Conservation (phyloP, 768 basidiomycete genomes). For the Leccinum olivaceopallidum region DNA sequence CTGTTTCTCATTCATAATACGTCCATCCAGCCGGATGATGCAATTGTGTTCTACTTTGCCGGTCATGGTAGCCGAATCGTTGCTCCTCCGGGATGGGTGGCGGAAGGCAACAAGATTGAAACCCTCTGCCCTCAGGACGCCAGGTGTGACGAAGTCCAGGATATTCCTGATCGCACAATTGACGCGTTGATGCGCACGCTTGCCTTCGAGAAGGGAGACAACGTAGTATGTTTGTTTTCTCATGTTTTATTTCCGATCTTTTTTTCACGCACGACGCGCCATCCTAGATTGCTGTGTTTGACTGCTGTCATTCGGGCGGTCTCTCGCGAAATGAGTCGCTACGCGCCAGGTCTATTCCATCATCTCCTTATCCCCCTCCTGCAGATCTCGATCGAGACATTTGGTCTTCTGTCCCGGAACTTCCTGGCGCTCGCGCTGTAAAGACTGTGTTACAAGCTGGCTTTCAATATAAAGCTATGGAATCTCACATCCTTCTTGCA, state of each 20-base stretch:
- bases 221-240: conserved; percentile 13
- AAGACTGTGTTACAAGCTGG: conserved; percentile 8
- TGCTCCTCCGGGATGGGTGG: conserved; percentile 21
- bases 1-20: conserved; percentile 13
- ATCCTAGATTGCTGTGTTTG: conserved; percentile 18
- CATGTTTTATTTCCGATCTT: no score
- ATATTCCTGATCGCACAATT: conserved; percentile 20
- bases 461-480: conserved; percentile 20
- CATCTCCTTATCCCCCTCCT: conserved; percentile 15
- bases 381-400: conserved; percentile 14
- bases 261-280: background rate
- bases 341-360: conserved; percentile 9
- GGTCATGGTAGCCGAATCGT: conserved; percentile 15
- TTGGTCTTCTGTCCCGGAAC: conserved; percentile 5
- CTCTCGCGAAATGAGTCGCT: conserved; percentile 10
- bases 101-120: conserved; percentile 16
- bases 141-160: background rate
- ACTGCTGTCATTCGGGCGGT: conserved; percentile 25
- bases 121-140: conserved; percentile 16
- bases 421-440: conserved; percentile 9
- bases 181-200: conserved; percentile 15
- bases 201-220: conserved; percentile 20
- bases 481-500: conserved; percentile 23
- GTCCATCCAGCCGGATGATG: conserved; percentile 13
- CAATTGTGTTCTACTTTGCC: conserved; percentile 21